A percentile compares a stretch with the other conserved stretches of the same genome.
These are phyloP conservation scores for Lyophyllum semitale DNA, from an alignment of 768 basidiomycete genomes.

Conservation along the genomic window DNA sequence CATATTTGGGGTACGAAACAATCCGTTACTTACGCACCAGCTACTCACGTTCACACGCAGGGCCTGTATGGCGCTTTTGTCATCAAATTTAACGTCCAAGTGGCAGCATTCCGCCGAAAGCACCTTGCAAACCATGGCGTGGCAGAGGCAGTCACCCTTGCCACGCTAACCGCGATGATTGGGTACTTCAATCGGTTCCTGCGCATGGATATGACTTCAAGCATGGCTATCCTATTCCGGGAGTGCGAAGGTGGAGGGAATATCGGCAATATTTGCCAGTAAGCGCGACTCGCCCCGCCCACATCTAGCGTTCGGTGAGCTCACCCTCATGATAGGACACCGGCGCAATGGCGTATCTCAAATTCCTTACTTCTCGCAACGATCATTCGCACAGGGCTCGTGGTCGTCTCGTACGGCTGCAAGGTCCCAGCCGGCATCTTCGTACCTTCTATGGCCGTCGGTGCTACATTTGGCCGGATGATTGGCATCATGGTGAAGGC, in stretches of 20 bases:
- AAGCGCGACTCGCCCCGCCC: slow-evolving; percentile 33
- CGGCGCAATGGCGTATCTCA: slow-evolving; percentile 92
- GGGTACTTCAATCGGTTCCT: slow-evolving; percentile 95
- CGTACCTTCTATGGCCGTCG: slow-evolving; percentile 98
- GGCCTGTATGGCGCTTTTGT: slow-evolving; percentile 97
- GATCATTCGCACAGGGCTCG: slow-evolving; percentile 81
- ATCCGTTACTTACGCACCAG: slow-evolving; percentile 7
- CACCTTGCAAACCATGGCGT: slow-evolving; percentile 83
- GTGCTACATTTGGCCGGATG: slow-evolving; percentile 97
- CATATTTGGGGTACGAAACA: slow-evolving; percentile 80
- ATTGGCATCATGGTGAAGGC: slow-evolving; percentile 96
- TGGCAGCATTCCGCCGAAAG: slow-evolving; percentile 92
- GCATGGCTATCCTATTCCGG: slow-evolving; percentile 90
- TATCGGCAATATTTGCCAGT: slow-evolving; percentile 91
- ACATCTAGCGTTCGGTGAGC: not conserved
- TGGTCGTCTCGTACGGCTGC: slow-evolving; percentile 91
- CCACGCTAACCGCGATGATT: slow-evolving; percentile 86
- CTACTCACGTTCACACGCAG: slow-evolving; percentile 39
- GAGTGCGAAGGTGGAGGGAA: slow-evolving; percentile 97
- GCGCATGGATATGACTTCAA: slow-evolving; percentile 97
- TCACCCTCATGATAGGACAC: slow-evolving; percentile 51
- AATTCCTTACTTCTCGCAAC: slow-evolving; percentile 93
- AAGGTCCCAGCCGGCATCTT: slow-evolving; percentile 99
- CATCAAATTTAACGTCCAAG: slow-evolving; percentile 95
- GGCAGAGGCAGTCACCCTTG: slow-evolving; percentile 85